These are phyloP conservation scores for Kwoniella shandongensis DNA, from an alignment of 768 basidiomycete species.

Conservation along the genomic window DNA sequence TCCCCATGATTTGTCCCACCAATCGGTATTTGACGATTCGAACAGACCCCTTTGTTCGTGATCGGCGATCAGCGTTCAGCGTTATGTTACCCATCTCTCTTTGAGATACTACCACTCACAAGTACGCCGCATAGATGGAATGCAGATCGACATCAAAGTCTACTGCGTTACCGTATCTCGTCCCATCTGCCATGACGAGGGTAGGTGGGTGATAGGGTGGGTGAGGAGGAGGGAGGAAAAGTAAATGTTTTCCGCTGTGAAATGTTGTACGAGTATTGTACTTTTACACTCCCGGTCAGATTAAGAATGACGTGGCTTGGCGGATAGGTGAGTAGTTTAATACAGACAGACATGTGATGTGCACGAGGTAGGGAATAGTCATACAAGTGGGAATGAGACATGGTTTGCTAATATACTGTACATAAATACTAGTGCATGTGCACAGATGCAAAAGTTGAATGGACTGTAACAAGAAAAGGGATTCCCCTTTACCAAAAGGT, in stretches of 20 bases:
- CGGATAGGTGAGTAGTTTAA: background rate
- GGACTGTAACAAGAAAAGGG: no score
- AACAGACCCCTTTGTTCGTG: conserved; percentile 26
- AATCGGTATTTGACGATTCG: conserved; percentile 30
- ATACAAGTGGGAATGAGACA: no score
- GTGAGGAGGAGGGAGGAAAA: no score
- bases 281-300: background rate
- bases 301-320: background rate
- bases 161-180: conserved; percentile 45
- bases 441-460: no score
- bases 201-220: no score
- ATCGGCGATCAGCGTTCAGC: conserved; percentile 2
- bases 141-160: conserved; percentile 51
- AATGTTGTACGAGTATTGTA: no score
- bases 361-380: background rate
- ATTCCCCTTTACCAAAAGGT: no score
- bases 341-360: background rate
- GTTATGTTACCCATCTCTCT: background rate
- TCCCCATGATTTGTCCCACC: conserved; percentile 52
- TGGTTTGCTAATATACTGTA: no score
- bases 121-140: conserved; percentile 50
- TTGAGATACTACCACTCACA: conserved; percentile 31
- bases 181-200: conserved; percentile 30
- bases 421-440: no score
- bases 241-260: no score